These are phyloP conservation scores for Speleostelium caveatum DNA, from an alignment of 78 protist species.

Conservation along the genomic window DNA sequence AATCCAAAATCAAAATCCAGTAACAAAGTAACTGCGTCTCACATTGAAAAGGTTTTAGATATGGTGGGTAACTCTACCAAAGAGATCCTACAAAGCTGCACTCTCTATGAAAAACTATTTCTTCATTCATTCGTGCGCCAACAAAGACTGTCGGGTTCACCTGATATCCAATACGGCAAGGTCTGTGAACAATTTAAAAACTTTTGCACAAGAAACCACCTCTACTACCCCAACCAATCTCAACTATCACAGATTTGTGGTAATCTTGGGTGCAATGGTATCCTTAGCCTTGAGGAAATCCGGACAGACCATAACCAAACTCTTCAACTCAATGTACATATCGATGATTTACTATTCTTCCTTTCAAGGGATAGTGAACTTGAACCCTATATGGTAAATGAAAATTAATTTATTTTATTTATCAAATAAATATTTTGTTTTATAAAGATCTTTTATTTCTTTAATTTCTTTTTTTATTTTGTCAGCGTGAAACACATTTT, in stretches of 20 bases:
- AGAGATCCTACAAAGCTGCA: background rate
- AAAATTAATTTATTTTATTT: too few species aligned
- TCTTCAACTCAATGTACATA: constrained; percentile 1
- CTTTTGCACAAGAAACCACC: background rate
- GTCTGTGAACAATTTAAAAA: background rate
- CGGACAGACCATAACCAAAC: constrained; percentile 6
- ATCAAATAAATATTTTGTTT: too few species aligned
- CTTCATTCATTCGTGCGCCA: background rate
- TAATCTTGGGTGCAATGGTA: constrained; percentile 10
- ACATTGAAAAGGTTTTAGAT: constrained; percentile 47
- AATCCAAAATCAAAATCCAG: background rate
- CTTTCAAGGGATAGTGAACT: constrained; percentile 22
- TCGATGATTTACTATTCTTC: constrained; percentile 40
- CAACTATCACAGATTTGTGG: background rate
- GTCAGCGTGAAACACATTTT: too few species aligned
- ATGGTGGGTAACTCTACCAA: background rate
- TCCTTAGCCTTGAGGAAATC: constrained; percentile 1
- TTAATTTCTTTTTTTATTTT: too few species aligned
- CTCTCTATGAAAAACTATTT: constrained; percentile 49
- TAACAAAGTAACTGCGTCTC: background rate
- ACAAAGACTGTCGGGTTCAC: background rate
- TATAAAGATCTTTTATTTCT: too few species aligned
- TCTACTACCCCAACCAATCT: background rate
- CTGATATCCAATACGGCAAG: background rate
- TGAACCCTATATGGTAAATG: too few species aligned